phyloP scores from a whole-genome alignment of 371 early-diverging fungal species.

The Rhizopus sp. region DNA sequence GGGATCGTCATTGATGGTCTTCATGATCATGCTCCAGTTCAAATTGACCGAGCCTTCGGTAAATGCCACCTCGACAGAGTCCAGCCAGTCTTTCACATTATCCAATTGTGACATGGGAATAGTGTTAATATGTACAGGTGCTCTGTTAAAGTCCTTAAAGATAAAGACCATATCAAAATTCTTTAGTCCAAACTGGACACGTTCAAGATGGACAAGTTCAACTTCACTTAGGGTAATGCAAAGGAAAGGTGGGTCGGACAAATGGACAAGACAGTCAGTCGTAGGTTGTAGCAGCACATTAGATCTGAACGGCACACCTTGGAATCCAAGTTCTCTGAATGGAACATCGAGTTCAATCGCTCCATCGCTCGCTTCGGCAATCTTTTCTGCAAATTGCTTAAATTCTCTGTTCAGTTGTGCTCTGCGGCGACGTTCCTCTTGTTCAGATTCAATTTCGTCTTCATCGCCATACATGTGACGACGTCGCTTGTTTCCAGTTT shows the following conservation, averaged over 20 bases:
- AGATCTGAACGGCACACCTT: slow-evolving; percentile 96
- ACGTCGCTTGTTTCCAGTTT: slow-evolving; percentile 96
- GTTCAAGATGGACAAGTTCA: slow-evolving; percentile 98
- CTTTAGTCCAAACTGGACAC: slow-evolving; percentile 97
- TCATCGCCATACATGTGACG: slow-evolving; percentile 94
- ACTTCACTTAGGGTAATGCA: slow-evolving; percentile 95
- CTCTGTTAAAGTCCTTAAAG: slow-evolving; percentile 91
- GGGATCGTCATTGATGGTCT: slow-evolving; percentile 97
- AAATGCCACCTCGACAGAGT: slow-evolving; percentile 95
- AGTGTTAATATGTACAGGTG: slow-evolving; percentile 96
- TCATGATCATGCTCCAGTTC: slow-evolving; percentile 99
- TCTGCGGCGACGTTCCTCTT: slow-evolving; percentile 91
- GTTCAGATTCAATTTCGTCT: slow-evolving; percentile 95
- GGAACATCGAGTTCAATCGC: slow-evolving; percentile 94
- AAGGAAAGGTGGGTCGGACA: slow-evolving; percentile 97
- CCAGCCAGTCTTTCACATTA: slow-evolving; percentile 98
- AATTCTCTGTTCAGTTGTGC: slow-evolving; percentile 94
- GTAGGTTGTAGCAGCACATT: slow-evolving; percentile 97
- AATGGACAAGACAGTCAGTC: slow-evolving; percentile 95
- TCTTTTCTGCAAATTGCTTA: slow-evolving; percentile 89
- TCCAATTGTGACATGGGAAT: slow-evolving; percentile 95
- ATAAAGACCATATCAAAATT: slow-evolving; percentile 99
- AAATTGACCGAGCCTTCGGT: slow-evolving; percentile 98
- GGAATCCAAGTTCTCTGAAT: slow-evolving; percentile 93
- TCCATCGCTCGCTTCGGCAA: slow-evolving; percentile 83